A percentile compares a stretch with the other conserved stretches of the same genome.
These are phyloP conservation scores for Puya raimondii DNA, from an alignment of 176 grass and related monocot genomes.

Conservation along the genomic window DNA sequence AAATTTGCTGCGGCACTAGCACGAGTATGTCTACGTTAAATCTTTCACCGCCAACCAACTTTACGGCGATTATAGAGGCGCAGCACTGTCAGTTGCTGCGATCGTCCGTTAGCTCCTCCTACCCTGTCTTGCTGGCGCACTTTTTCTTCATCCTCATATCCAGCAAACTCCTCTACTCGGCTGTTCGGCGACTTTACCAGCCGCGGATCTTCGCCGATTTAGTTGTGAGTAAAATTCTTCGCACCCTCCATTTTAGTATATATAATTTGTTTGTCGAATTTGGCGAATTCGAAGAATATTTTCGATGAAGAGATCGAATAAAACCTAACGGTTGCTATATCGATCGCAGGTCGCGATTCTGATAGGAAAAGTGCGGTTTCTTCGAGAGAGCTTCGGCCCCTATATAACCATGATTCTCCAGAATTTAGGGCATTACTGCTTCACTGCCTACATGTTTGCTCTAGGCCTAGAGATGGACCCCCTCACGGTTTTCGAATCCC, in stretches of 20 bases:
- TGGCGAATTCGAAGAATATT: too few relatives aligned
- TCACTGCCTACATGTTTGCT: conserved; percentile 59
- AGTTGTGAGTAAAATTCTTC: conserved; percentile 23
- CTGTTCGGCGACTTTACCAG: conserved; percentile 52
- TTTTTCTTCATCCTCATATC: conserved; percentile 24
- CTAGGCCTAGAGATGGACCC: conserved; percentile 85
- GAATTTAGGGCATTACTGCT: conserved; percentile 40
- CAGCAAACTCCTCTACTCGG: conserved; percentile 47
- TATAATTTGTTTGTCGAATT: not conserved
- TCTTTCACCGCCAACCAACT: too few relatives aligned
- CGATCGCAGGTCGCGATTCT: too few relatives aligned
- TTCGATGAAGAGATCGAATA: too few relatives aligned
- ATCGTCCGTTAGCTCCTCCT: too few relatives aligned
- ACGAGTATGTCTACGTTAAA: too few relatives aligned
- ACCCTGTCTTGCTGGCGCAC: too few relatives aligned
- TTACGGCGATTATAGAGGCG: too few relatives aligned
- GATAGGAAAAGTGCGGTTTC: conserved; percentile 9
- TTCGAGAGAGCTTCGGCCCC: conserved; percentile 25
- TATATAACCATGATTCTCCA: conserved; percentile 37
- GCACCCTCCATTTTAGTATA: not conserved
- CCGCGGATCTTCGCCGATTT: conserved; percentile 66
- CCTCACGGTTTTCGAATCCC: conserved; percentile 29
- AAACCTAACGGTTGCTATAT: too few relatives aligned
- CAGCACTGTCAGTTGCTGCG: too few relatives aligned
- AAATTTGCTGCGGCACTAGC: too few relatives aligned